Evolutionary conservation across 192 early-diverging fungal genomes (phyloP), one percentile per base, ranked within the genome.

Genomic region (Coemansia sp.): DNA sequence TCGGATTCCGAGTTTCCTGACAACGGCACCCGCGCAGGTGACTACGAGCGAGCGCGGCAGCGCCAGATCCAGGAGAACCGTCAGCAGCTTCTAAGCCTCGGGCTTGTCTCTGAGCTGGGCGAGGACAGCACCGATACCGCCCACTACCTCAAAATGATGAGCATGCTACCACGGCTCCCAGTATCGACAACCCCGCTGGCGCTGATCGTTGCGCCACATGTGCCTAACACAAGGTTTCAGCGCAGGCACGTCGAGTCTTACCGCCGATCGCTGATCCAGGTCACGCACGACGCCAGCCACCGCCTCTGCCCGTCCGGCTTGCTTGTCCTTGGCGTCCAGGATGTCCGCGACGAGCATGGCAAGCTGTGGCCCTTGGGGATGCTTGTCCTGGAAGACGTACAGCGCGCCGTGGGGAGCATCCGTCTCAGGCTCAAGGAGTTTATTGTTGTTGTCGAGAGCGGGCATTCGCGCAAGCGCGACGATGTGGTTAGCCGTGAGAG

Each of bases 91-190:
- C 57, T 86, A 58, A 55, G 76, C 6, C 72, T 86, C 5, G 93
- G 93, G 0, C 73, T 95, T 11, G 87, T 93, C 11, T 93, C 93
- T 7, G 92, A 93, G 34, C 69, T 96, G 41, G 89, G 90, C 72
- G 91, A 93, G 62, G 87, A 89, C 46, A 88, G 88, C n/a, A 88
- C 85, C 33, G 92, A 93, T 69, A 78, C 85, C 24, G 85, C 85
- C 8, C 91, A 92, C 63, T 88, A 90, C 60, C 85, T 77, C 16
- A 87, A 88, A 21, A 80, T 93, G 68, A 75, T 88, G 45, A 74
- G 77, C 6, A 68, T 78, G 65, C 57, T 78, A 0, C 74, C 69
- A 8, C 84, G 78, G 15, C 59, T 76, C 15, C 85, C 84, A 0
- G 75, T 64, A 41, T 48, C 49, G 1, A 39, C 43, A 3, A 60